A percentile compares a stretch with the other conserved stretches of the same genome.
Conservation (phyloP, 768 basidiomycete genomes). For the Pleurotus tuoliensis region DNA sequence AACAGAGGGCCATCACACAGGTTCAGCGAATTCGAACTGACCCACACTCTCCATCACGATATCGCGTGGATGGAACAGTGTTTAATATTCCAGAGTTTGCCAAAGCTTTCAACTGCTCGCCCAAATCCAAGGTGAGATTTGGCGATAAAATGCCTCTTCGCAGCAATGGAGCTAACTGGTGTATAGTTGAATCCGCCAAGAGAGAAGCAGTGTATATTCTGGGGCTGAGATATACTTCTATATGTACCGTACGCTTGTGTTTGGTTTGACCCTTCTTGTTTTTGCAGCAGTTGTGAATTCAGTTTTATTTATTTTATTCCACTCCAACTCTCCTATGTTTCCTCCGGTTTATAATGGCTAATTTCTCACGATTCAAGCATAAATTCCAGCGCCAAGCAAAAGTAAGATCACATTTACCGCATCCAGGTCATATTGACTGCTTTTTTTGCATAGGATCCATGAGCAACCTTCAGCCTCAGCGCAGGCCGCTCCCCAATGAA, state of each 20-base stretch:
- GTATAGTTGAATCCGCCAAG: slow-evolving; percentile 75
- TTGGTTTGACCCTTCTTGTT: no score
- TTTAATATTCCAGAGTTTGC: slow-evolving; percentile 88
- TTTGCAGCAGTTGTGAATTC: no score
- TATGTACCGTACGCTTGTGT: not conserved
- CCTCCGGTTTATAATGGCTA: no score
- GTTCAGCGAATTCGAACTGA: slow-evolving; percentile 81
- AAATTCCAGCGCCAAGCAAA: no score
- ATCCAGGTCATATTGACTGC: no score
- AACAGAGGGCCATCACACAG: slow-evolving; percentile 26
- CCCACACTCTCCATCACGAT: slow-evolving; percentile 81
- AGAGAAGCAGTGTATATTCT: slow-evolving; percentile 78
- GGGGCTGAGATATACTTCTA: slow-evolving; percentile 41
- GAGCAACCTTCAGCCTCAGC: no score
- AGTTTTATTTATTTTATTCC: no score
- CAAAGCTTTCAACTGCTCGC: slow-evolving; percentile 77
- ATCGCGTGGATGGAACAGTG: slow-evolving; percentile 83
- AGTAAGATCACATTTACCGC: no score
- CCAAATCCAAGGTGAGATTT: slow-evolving; percentile 61
- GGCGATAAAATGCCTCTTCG: not conserved
- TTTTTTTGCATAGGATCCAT: no score
- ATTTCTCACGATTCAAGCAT: no score
- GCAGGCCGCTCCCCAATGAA: no score
- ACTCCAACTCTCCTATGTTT: no score
- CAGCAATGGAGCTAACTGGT: not conserved